Evolutionary conservation across 371 early-diverging fungal genomes (phyloP).

Genomic region (Syncephalastrum sp.): DNA sequence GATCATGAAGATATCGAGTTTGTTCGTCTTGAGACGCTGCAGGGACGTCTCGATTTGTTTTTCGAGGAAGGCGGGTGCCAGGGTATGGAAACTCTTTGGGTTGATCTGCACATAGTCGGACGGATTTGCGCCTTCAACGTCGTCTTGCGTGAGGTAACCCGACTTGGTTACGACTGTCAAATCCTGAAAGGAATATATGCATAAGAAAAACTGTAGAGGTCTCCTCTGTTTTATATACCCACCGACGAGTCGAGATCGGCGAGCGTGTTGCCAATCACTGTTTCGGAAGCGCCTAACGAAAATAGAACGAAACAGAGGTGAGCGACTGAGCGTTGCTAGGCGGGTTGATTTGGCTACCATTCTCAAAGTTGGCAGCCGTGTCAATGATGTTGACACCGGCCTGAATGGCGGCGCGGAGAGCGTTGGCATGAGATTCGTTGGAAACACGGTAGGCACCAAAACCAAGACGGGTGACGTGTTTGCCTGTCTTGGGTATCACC

Average conservation of each 20-base stretch:
- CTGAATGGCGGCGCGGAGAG: conserved; percentile 55
- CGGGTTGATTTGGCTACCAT: conserved; percentile 37
- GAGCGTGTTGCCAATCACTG: conserved; percentile 57
- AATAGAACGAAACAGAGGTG: background rate
- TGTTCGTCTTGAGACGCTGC: conserved; percentile 55
- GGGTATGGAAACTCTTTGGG: conserved; percentile 61
- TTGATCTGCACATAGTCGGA: conserved; percentile 52
- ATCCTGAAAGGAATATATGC: conserved; percentile 27
- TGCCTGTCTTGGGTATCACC: conserved; percentile 36
- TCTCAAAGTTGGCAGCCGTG: conserved; percentile 73
- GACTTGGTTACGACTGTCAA: conserved; percentile 71
- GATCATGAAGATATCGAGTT: conserved; percentile 73
- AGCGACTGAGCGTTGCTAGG: too few species aligned
- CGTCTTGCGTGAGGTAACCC: conserved; percentile 54
- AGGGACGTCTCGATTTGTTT: conserved; percentile 59
- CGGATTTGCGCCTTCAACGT: conserved; percentile 18
- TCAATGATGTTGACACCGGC: conserved; percentile 75
- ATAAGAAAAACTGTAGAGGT: background rate
- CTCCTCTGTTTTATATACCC: conserved; percentile 1
- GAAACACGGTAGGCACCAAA: conserved; percentile 63
- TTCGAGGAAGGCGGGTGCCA: conserved; percentile 64
- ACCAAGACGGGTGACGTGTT: conserved; percentile 57
- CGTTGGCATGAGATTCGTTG: conserved; percentile 41
- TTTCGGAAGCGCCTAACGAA: conserved; percentile 55
- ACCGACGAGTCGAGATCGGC: conserved; percentile 26